Evolutionary conservation across 1,284 basidiomycete genomes (phyloP), one percentile per base, ranked within the genome.

Genomic region (Vanrija pseudolonga): DNA sequence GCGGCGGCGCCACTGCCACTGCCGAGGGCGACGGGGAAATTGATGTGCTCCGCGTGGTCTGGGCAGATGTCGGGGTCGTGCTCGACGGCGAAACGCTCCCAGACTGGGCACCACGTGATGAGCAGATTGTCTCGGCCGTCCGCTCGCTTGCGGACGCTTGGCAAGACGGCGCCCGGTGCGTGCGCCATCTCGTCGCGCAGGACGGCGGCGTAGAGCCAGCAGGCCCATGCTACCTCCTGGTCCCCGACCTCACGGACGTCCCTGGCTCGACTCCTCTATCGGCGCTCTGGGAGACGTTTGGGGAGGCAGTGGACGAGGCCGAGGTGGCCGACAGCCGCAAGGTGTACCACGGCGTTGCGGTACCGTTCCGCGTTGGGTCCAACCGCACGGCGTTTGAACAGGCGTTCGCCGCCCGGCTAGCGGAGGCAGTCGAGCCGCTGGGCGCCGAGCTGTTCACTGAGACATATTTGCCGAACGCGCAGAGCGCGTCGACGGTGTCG

Each of bases 11-110:
- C 73, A 0, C 69, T 67, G 4, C 71, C 69, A 0, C 69, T 67
- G 4, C 71, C 69, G 72, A 72, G 72, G 72, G 61, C 59, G 1
- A 46, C 47, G 63, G 62, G 15, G 67, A 69, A 45, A 53, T 74
- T 4, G 45, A 61, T 15, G 43, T 73, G 4, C 48, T 72, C 48
- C 56, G 71, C 12, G 55, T 73, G 4, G 71, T 60, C 2, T 75
- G 73, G 73, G 63, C 70, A 9, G 71, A 72, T 50, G 73, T 73
- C 6, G 70, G 62, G 4, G 65, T 65, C 47, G 67, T 74, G 0
- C 61, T 74, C 22, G 72, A 73, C 51, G 60, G 65, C 7, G 57
- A 64, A 22, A 43, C 45, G 19, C 37, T 37, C n/a, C 50, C 38
- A 3, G 40, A 41, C 4, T 59, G 53, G 57, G 45, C 43, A 2